phyloP scores from a whole-genome alignment of 768 basidiomycete genomes.

The Pleurotus tuber-regium region DNA sequence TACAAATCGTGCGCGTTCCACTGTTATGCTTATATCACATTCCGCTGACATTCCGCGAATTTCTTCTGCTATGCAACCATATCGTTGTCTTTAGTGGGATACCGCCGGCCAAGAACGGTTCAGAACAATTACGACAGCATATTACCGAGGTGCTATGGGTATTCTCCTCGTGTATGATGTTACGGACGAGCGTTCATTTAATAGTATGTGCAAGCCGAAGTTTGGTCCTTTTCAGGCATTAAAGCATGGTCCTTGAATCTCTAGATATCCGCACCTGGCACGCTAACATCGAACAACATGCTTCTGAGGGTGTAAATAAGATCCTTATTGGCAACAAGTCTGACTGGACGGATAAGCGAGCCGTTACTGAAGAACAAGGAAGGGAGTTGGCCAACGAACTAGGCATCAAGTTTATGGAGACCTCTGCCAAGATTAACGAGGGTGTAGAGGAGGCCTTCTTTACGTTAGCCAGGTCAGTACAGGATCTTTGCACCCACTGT shows the following conservation, averaged over 20 bases:
- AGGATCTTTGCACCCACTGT: not conserved
- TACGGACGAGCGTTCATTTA: slow-evolving; percentile 91
- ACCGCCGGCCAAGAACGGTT: slow-evolving; percentile 99
- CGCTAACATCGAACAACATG: slow-evolving; percentile 96
- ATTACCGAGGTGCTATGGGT: slow-evolving; percentile 99
- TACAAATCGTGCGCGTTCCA: slow-evolving; percentile 82
- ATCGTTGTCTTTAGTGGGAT: slow-evolving; percentile 82
- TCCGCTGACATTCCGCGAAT: slow-evolving; percentile 6
- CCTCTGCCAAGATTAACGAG: slow-evolving; percentile 94
- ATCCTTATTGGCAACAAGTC: slow-evolving; percentile 99
- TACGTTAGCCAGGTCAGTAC: slow-evolving; percentile 82
- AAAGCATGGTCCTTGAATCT: too few species aligned
- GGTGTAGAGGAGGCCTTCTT: slow-evolving; percentile 99
- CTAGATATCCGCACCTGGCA: slow-evolving; percentile 98
- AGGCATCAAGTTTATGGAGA: slow-evolving; percentile 97
- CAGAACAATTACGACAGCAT: slow-evolving; percentile 97
- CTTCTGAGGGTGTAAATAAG: slow-evolving; percentile 99
- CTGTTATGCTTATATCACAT: not conserved
- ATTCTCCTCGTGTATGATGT: slow-evolving; percentile 99
- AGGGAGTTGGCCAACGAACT: slow-evolving; percentile 90
- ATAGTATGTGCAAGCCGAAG: slow-evolving; percentile 70
- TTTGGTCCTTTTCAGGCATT: too few species aligned
- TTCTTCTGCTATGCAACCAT: not conserved
- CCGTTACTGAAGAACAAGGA: slow-evolving; percentile 89
- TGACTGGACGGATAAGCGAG: slow-evolving; percentile 96